Conservation (phyloP, 441 rosid species). For the Omphalea diandra region DNA sequence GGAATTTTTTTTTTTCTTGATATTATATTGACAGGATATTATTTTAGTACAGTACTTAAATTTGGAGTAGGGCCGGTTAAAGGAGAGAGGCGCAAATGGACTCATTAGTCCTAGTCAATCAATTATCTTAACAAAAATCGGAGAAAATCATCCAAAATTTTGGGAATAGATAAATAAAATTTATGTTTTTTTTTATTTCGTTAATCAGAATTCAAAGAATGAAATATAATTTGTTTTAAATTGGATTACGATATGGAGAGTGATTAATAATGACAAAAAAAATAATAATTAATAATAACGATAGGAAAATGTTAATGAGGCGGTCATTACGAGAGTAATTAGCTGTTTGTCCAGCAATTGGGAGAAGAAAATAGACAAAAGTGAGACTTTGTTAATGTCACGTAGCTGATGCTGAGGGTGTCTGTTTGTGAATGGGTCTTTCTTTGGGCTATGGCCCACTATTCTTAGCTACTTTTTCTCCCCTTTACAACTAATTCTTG, state of each 20-base stretch:
- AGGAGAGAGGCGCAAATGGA: slow-evolving; percentile 21
- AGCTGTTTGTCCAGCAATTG: background rate
- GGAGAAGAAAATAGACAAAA: background rate
- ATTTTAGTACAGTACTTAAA: background rate
- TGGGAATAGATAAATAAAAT: too few relatives aligned
- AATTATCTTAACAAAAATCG: background rate
- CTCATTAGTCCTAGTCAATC: slow-evolving; percentile 7
- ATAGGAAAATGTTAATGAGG: background rate
- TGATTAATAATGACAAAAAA: background rate
- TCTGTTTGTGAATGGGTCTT: background rate
- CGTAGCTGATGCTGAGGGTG: slow-evolving; percentile 14
- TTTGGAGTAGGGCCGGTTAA: slow-evolving; percentile 5
- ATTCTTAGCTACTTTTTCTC: too few relatives aligned
- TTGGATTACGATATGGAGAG: too few relatives aligned
- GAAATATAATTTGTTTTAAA: too few relatives aligned
- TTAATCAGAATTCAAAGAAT: too few relatives aligned
- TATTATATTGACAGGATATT: background rate
- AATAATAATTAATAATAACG: too few relatives aligned
- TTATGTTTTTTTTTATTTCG: too few relatives aligned
- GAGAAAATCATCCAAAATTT: background rate
- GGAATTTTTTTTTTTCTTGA: background rate
- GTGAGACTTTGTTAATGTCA: slow-evolving; percentile 7
- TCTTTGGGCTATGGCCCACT: background rate
- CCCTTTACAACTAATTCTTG: slow-evolving; percentile 34
- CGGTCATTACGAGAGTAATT: slow-evolving; percentile 10